Base-by-base conservation (phyloP, 768 basidiomycete species). In the Mycena epipterygia region DNA sequence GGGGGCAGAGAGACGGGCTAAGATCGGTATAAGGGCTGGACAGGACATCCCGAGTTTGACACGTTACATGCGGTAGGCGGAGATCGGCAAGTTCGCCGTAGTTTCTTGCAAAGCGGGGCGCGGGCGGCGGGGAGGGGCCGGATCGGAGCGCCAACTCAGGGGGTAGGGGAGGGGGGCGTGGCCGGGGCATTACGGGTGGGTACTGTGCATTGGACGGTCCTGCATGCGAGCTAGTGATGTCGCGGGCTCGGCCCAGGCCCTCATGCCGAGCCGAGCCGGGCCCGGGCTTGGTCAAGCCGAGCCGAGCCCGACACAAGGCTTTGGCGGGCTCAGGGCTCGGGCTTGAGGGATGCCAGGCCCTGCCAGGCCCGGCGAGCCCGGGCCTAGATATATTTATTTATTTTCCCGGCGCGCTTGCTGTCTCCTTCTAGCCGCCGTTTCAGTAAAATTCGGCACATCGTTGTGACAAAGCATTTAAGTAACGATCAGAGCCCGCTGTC, bases 281-380 rank as follows among this genome's bases (percentile, higher is more conserved):
- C 42, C 42, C 42, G 42, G 42, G 42, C 42, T 44, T 44, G 42
- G 21, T 44, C 42, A 44, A 44, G 58, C 58, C 58, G 41, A 46
- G 41, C 55, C 55, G 33, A 39, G 55, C 55, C 56, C 56, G 56
- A 41, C 56, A 58, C 56, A 41, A 41, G 56, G 56, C 37, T 41
- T 58, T 42, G 42, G 42, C 42, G 42, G 56, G 56, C 56, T 58
- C 56, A 58, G 56, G 56, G 56, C 56, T 58, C 56, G 56, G 39
- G 56, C 56, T 58, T 58, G 56, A 41, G 39, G 23, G 19, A 39
- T 58, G 35, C 39, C 56, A 41, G 56, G 56, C 56, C n/a, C 56
- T 39, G 56, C 56, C 56, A 35, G 37, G 56, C 56, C 56, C 56
- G 37, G 37, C 37, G 41, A 27, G 37, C 56, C 58, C 39, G 58